These are phyloP conservation scores for Torulaspora franciscae DNA, from an alignment of 805 yeast species.

Conservation along the genomic window DNA sequence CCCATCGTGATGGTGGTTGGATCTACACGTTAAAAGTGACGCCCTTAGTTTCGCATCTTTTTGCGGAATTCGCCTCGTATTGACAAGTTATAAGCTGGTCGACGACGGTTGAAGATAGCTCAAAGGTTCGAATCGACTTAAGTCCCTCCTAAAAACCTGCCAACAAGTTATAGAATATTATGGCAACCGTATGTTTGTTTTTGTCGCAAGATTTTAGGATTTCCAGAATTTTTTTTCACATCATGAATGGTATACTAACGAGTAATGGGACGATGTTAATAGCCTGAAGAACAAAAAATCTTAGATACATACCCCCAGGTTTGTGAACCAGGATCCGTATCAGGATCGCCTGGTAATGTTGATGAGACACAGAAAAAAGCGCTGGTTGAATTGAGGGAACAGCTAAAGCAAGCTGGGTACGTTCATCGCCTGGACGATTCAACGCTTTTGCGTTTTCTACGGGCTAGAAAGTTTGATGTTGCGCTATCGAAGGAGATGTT, in stretches of 20 bases:
- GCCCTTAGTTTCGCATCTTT: background rate
- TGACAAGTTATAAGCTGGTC: background rate
- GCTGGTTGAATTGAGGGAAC: slow-evolving; percentile 53
- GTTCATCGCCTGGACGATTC: slow-evolving; percentile 83
- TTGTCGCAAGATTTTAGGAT: background rate
- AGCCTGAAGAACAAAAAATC: slow-evolving; percentile 27
- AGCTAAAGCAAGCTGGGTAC: slow-evolving; percentile 60
- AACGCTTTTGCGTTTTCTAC: slow-evolving; percentile 72
- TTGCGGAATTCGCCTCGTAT: slow-evolving; percentile 1
- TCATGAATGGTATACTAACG: slow-evolving; percentile 7
- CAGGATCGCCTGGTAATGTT: slow-evolving; percentile 80
- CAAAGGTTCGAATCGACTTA: background rate
- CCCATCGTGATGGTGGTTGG: no score
- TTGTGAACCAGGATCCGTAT: slow-evolving; percentile 54
- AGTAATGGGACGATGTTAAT: background rate
- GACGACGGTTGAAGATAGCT: background rate
- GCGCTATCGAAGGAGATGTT: slow-evolving; percentile 77
- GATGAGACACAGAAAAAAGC: slow-evolving; percentile 61
- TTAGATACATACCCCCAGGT: slow-evolving; percentile 64
- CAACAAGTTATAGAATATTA: background rate
- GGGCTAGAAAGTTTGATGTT: slow-evolving; percentile 93
- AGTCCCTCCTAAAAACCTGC: background rate
- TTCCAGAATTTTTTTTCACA: background rate
- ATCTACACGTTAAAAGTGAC: slow-evolving; percentile 5
- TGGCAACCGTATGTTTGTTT: slow-evolving; percentile 20